Conservation (phyloP, 257 asterid species). For the Mentha longifolia region DNA sequence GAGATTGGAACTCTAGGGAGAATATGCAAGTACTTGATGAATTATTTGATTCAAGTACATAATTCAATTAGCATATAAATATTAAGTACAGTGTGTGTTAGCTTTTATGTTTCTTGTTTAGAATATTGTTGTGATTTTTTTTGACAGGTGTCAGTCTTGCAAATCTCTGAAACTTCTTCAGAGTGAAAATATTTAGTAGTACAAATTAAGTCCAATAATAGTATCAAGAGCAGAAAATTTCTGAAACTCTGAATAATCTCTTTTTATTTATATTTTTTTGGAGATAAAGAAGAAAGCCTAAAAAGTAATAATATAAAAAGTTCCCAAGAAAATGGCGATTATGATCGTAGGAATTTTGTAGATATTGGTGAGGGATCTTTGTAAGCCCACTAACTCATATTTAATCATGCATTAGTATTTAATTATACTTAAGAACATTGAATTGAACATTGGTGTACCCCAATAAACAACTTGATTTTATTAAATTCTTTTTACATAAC, state of each 20-base stretch:
- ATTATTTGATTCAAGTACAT: neutral
- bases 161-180: neutral
- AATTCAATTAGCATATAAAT: neutral
- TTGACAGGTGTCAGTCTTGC: too few relatives aligned
- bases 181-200: neutral
- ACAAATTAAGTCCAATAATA: neutral
- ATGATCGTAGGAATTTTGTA: constrained; percentile 25
- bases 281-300: neutral
- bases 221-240: neutral
- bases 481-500: neutral
- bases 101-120: neutral
- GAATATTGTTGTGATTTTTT: neutral
- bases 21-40: neutral
- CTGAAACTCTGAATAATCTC: neutral
- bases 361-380: constrained; percentile 35
- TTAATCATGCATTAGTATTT: too few relatives aligned
- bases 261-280: neutral
- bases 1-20: too few relatives aligned
- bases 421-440: constrained; percentile 22
- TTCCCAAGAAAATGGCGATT: constrained; percentile 12
- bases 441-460: constrained; percentile 1
- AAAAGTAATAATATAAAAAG: neutral
- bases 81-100: neutral
- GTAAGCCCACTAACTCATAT: neutral
- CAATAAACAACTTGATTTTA: constrained; percentile 27